Percentiles rank a stretch among this genome's conserved stretches.
Evolutionary conservation across 1,284 basidiomycete genomes (phyloP).

Genomic region (Salmacisia buchloeana): DNA sequence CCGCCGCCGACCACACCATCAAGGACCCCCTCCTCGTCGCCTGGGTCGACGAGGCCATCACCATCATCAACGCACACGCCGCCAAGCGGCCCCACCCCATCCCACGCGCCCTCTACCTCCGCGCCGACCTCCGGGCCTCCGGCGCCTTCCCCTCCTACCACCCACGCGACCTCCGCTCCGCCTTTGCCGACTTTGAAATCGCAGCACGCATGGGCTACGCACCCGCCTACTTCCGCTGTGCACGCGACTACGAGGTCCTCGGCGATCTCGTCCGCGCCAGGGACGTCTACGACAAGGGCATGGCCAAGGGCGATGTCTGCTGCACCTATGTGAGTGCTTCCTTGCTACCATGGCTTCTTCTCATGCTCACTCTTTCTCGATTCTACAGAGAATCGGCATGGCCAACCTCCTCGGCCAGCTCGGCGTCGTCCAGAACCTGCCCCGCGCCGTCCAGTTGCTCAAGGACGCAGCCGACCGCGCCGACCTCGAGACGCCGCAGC

Average conservation of each 20-base stretch:
- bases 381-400: conserved; percentile 60
- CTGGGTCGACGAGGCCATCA: conserved; percentile 62
- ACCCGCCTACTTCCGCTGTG: conserved; percentile 73
- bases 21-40: conserved; percentile 61
- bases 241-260: conserved; percentile 83
- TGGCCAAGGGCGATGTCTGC: conserved; percentile 65
- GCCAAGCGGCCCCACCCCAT: conserved; percentile 51
- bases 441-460: conserved; percentile 66
- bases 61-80: conserved; percentile 31
- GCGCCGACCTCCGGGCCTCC: conserved; percentile 65
- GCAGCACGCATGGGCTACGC: conserved; percentile 45
- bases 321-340: conserved; percentile 66
- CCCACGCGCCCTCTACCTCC: conserved; percentile 69
- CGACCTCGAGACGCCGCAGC: conserved; percentile 71
- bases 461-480: conserved; percentile 70
- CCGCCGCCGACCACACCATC: conserved; percentile 49
- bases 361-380: conserved; percentile 6
- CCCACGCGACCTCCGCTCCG: conserved; percentile 65
- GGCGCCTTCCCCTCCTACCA: conserved; percentile 57
- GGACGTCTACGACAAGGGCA: conserved; percentile 76
- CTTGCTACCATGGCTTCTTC: background rate
- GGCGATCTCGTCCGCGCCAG: conserved; percentile 65
- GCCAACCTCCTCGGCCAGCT: conserved; percentile 83
- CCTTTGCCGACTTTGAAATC: conserved; percentile 72
- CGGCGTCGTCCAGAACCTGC: conserved; percentile 58